phyloP scores from a whole-genome alignment of 106 monocot genomes.

The Chionographis japonica region DNA sequence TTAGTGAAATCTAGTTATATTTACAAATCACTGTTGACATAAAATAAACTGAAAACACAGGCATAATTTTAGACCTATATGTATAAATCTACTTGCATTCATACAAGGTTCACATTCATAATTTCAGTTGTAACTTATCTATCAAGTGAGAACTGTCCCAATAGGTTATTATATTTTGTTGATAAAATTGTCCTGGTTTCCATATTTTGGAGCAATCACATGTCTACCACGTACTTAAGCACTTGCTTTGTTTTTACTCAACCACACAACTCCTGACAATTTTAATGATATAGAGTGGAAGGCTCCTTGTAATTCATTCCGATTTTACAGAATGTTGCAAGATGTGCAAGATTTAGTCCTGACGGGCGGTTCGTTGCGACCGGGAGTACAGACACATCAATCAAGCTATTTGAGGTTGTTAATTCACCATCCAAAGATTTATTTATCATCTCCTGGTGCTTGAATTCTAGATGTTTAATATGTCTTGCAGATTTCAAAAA shows the following conservation, averaged over 20 bases:
- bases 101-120: too few species aligned
- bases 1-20: too few species aligned
- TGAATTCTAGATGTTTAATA: slow-evolving; percentile 2
- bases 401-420: slow-evolving; percentile 91
- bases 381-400: slow-evolving; percentile 80
- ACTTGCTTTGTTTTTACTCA: background rate
- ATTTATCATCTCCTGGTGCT: background rate
- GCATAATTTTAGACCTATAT: too few species aligned
- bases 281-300: background rate
- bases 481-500: slow-evolving; percentile 63
- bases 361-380: slow-evolving; percentile 87
- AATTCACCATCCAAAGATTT: background rate
- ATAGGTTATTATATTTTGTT: too few species aligned
- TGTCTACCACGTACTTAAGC: background rate
- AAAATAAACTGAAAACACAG: too few species aligned
- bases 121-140: too few species aligned
- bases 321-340: slow-evolving; percentile 60
- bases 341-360: slow-evolving; percentile 88
- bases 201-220: too few species aligned
- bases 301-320: background rate
- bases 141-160: too few species aligned
- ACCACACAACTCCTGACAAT: too few species aligned
- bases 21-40: too few species aligned
- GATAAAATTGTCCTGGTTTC: too few species aligned
- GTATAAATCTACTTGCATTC: too few species aligned